Evolutionary conservation across 1,284 basidiomycete genomes (phyloP).

Genomic region (Hypsizygus ulmarius): DNA sequence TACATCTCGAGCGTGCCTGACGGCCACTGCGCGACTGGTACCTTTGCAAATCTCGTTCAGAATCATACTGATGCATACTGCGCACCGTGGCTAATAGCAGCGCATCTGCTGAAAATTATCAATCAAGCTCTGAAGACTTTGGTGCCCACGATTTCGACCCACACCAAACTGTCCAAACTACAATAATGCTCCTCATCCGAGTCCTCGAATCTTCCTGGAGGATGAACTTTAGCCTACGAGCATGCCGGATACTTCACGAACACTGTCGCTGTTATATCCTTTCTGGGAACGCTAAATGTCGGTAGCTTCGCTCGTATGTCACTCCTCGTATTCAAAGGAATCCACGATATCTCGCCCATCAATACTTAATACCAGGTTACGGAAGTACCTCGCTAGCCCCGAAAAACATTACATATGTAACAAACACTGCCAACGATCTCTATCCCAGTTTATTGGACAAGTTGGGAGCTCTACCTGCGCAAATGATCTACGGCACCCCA

Average conservation of each 20-base stretch:
- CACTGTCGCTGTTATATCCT: constrained; percentile 35
- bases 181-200: constrained; percentile 29
- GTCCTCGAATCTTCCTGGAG: constrained; percentile 33
- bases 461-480: constrained; percentile 42
- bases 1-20: too few species aligned
- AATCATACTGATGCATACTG: too few species aligned
- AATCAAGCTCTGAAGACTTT: too few species aligned
- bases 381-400: constrained; percentile 39
- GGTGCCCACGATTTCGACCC: too few species aligned
- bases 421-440: constrained; percentile 36
- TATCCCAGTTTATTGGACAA: constrained; percentile 29
- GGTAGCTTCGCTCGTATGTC: constrained; percentile 28
- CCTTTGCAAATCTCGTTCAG: too few species aligned
- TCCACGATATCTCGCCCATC: constrained; percentile 39
- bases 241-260: constrained; percentile 38
- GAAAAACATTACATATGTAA: constrained; percentile 30
- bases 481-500: constrained; percentile 47
- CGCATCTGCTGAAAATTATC: too few species aligned
- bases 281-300: constrained; percentile 41
- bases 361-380: constrained; percentile 49
- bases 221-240: constrained; percentile 42
- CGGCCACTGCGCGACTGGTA: too few species aligned
- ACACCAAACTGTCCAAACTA: too few species aligned
- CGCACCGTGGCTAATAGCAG: too few species aligned
- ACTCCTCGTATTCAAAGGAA: constrained; percentile 27